Base-by-base conservation (phyloP, 2,329 filamentous ascomycete genomes). In the Neofusicoccum parvum region DNA sequence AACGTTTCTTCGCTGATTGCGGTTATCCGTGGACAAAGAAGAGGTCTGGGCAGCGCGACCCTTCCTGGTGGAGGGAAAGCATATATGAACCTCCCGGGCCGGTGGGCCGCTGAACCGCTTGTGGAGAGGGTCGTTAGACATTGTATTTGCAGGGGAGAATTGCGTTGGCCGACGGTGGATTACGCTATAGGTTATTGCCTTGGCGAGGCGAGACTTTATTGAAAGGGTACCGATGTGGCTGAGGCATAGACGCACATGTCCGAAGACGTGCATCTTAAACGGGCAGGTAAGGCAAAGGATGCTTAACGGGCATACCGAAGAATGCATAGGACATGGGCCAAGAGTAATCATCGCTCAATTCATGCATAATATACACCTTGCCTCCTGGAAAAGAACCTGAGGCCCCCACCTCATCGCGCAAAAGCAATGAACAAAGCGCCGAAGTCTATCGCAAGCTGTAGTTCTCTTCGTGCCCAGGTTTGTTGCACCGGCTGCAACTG, bases 301-400 rank as follows among this genome's bases (percentile, higher is more conserved):
- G 27, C 27, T 32, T 32, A 32, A 32, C 20, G 20, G 2, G 20
- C 20, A 20, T 20, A 43, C 41, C 10, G 41, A 9, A 45, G 41
- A 45, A 15, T 45, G 14, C 11, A 14, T 14, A 3, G 15, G 27
- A 32, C 27, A 32, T 32, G 27, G 27, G 41, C 1, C 17, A 2
- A 45, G 41, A 45, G 41, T n/a, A 45, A 48, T 37, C 41, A 59
- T 59, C 27, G 54, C 54, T 45, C 41, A 46, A 59, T 59, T 59
- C 54, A 59, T 59, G 54, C 41, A 46, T 59, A 59, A 20, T 59
- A 59, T 46, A 59, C 54, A 59, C 54, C 41, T 34, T 46, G 15
- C 54, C 27, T 12, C 54, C 15, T 27, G 15, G 36, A 46, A 20
- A 59, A 34, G 41, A 46, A 32, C 15, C 27, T 27, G 20, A 43